A percentile compares a stretch with the other conserved stretches of the same genome.
Evolutionary conservation across 495 filamentous ascomycete species (phyloP).

Genomic region (Lasiosphaeris hirsuta): DNA sequence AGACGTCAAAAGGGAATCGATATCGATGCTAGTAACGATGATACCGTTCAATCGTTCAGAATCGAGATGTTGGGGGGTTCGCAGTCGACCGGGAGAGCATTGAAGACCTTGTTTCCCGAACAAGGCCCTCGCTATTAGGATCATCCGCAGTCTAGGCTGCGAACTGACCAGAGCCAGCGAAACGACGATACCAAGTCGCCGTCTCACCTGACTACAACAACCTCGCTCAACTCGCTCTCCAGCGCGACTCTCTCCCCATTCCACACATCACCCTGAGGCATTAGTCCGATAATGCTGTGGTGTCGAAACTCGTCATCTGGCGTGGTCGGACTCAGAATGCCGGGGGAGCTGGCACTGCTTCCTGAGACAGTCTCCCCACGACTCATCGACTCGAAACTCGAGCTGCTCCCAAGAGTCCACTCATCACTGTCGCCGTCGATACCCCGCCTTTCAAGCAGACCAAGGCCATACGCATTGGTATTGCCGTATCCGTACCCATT

Average conservation of each 20-base stretch:
- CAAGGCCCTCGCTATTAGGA: neutral
- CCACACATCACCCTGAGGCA: conserved; percentile 31
- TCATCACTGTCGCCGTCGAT: conserved; percentile 37
- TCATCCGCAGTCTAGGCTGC: no score
- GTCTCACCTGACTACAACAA: conserved; percentile 26
- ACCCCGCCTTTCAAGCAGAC: conserved; percentile 27
- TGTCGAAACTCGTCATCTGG: conserved; percentile 26
- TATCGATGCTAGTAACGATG: no score
- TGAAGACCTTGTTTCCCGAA: neutral
- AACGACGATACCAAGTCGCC: neutral
- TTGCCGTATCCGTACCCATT: conserved; percentile 24
- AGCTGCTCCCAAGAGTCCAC: conserved; percentile 45
- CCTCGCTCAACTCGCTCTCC: conserved; percentile 31
- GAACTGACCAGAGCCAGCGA: neutral
- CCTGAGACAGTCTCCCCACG: conserved; percentile 34
- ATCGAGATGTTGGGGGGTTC: no score
- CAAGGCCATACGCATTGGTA: conserved; percentile 28
- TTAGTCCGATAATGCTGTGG: conserved; percentile 21
- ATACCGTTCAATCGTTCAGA: no score
- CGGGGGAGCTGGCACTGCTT: conserved; percentile 35
- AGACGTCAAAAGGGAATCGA: no score
- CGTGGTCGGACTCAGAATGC: conserved; percentile 40
- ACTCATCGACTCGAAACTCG: conserved; percentile 35
- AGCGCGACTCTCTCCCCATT: conserved; percentile 21
- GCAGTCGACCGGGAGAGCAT: no score